Base-by-base conservation (phyloP, 176 grass and related monocot species). In the Eragrostis curvula region DNA sequence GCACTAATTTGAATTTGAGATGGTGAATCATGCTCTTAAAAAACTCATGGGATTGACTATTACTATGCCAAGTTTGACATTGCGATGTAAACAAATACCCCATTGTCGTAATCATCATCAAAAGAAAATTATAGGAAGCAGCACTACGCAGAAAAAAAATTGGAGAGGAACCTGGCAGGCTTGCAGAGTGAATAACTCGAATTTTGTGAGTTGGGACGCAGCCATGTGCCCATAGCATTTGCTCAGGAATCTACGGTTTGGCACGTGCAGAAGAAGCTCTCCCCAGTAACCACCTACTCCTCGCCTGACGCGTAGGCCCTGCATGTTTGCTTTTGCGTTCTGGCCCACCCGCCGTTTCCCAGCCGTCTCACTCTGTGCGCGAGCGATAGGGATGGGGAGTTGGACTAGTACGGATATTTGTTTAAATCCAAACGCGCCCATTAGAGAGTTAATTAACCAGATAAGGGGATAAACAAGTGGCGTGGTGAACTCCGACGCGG, bases 201-300 rank as follows among this genome's bases (percentile, higher is more conserved):
- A n/a, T 49, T 46, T 39, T 66, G 45, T 14, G 61, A 30, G 11
- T 7, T 51, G 17, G 46, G 8, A 7, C 64, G 49, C 21, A 12
- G 20, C 28, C 48, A 14, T 56, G 80, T 79, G 80, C 12, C 1
- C 27, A 10, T 84, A 84, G 75, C 17, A 69, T 68, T 79, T 68
- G 25, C 2, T 9, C 40, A 49, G 40, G 86, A 18, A 83, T 72
- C 75, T 79, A 23, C 8, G 51, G 16, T 21, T 61, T 80, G 28
- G 9, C 83, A 89, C 88, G 83, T 86, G 88, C 41, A 81, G 88
- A 82, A 57, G 78, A 81, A 78, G 78, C 83, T 89, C 43, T 81
- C 71, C 88, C 83, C 57, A 86, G 79, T 68, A 82, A 51, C 49
- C 83, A 82, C 83, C 88, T 86, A 85, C 57, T 66, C 58, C 17